A percentile compares a stretch with the other conserved stretches of the same genome.
Evolutionary conservation across 2,329 filamentous ascomycete genomes (phyloP).

Genomic region (Sarocladiaceae sp.): DNA sequence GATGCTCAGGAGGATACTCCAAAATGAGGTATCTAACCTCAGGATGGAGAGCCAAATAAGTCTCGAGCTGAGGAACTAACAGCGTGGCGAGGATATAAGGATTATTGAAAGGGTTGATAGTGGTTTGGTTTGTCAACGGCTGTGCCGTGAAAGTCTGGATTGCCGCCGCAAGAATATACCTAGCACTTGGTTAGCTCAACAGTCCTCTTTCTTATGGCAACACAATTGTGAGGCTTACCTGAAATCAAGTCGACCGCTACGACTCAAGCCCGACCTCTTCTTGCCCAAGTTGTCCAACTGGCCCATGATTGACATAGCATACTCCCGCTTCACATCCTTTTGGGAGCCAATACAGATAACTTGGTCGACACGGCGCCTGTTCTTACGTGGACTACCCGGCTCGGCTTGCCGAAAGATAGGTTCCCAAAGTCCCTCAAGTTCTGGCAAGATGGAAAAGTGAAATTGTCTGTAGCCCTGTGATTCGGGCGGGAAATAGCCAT

Average conservation of each 20-base stretch:
- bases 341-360: conserved; percentile 59
- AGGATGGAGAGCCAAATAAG: conserved; percentile 50
- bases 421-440: conserved; percentile 48
- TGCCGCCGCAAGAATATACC: conserved; percentile 56
- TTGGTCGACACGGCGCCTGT: conserved; percentile 45
- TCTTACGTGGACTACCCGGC: conserved; percentile 21
- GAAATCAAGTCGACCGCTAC: conserved; percentile 55
- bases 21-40: conserved; percentile 53
- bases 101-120: conserved; percentile 51
- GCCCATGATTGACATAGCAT: conserved; percentile 42
- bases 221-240: too few relatives aligned
- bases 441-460: conserved; percentile 42
- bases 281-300: conserved; percentile 52
- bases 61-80: conserved; percentile 57
- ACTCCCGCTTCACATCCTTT: conserved; percentile 45
- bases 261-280: conserved; percentile 43
- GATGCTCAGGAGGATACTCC: conserved; percentile 53
- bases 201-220: too few relatives aligned
- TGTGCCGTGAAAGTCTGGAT: conserved; percentile 56
- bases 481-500: conserved; percentile 44
- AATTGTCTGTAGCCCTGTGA: conserved; percentile 44
- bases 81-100: conserved; percentile 52
- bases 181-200: conserved; percentile 24
- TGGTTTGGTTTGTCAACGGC: conserved; percentile 42
- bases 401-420: conserved; percentile 42